Conservation (phyloP, 2,329 filamentous ascomycete species). For the Aspergillus ochraceus region DNA sequence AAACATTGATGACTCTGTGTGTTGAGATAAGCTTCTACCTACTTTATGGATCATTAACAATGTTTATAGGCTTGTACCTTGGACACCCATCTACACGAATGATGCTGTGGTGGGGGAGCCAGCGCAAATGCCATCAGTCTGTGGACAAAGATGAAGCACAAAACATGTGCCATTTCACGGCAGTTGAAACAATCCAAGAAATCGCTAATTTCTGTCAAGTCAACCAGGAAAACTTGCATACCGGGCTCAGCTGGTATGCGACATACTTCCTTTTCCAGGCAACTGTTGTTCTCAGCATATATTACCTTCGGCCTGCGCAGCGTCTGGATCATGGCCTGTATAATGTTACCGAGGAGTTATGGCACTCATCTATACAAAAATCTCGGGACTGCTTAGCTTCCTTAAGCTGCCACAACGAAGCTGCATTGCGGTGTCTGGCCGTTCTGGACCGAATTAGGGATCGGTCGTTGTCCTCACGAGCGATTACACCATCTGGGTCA, state of each 20-base stretch:
- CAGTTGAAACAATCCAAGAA: slow-evolving; percentile 20
- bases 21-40: no score
- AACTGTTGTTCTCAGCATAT: slow-evolving; percentile 17
- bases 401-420: slow-evolving; percentile 11
- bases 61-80: no score
- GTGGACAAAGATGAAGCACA: slow-evolving; percentile 17
- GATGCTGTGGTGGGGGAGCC: slow-evolving; percentile 24
- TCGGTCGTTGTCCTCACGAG: background rate
- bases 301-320: slow-evolving; percentile 8
- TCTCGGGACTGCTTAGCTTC: slow-evolving; percentile 12
- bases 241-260: slow-evolving; percentile 23
- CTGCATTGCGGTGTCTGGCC: slow-evolving; percentile 15
- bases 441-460: slow-evolving; percentile 15
- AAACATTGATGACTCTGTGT: slow-evolving; percentile 22
- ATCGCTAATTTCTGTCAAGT: slow-evolving; percentile 17
- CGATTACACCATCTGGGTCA: background rate
- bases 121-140: slow-evolving; percentile 6
- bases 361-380: slow-evolving; percentile 10
- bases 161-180: slow-evolving; percentile 18
- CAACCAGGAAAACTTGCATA: slow-evolving; percentile 11
- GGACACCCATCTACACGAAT: no score
- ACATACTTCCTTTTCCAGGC: slow-evolving; percentile 27
- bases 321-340: background rate
- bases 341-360: slow-evolving; percentile 12
- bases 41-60: no score